These are phyloP conservation scores for Stromatinia cepivora DNA, from an alignment of 2,329 filamentous ascomycete species.

Conservation along the genomic window DNA sequence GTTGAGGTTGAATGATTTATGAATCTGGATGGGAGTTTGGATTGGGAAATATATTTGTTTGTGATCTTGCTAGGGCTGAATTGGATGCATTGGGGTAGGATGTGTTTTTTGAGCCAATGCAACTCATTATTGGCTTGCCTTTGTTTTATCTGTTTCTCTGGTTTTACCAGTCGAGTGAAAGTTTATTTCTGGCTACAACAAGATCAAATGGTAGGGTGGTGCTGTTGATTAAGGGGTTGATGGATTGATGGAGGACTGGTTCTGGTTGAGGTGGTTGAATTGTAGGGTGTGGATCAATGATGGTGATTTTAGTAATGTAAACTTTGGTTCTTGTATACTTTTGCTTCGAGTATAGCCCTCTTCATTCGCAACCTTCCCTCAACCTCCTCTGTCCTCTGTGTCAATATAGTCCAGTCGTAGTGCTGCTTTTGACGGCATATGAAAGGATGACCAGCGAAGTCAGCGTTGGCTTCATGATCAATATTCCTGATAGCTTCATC, in stretches of 20 bases:
- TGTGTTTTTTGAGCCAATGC: background rate
- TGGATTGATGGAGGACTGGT: background rate
- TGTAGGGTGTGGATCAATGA: background rate
- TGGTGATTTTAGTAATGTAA: background rate
- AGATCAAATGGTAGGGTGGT: background rate
- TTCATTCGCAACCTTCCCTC: too few species aligned
- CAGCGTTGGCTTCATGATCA: too few species aligned
- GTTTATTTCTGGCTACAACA: background rate
- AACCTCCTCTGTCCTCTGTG: too few species aligned
- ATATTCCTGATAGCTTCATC: too few species aligned
- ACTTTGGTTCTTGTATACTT: background rate
- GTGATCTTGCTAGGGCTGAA: background rate
- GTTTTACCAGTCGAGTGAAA: background rate
- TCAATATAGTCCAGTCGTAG: too few species aligned
- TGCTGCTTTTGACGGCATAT: too few species aligned
- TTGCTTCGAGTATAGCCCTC: too few species aligned
- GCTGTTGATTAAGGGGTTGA: background rate
- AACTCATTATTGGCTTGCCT: background rate
- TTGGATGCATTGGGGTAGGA: background rate
- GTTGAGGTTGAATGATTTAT: background rate
- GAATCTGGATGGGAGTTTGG: constrained; percentile 4
- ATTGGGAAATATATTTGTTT: background rate
- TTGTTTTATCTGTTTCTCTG: background rate
- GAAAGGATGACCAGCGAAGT: too few species aligned
- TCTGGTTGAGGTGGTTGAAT: background rate